Percentiles rank a stretch among this genome's conserved stretches.
These are phyloP conservation scores for Euryodendron excelsum DNA, from an alignment of 148 eudicot genomes.

Conservation along the genomic window DNA sequence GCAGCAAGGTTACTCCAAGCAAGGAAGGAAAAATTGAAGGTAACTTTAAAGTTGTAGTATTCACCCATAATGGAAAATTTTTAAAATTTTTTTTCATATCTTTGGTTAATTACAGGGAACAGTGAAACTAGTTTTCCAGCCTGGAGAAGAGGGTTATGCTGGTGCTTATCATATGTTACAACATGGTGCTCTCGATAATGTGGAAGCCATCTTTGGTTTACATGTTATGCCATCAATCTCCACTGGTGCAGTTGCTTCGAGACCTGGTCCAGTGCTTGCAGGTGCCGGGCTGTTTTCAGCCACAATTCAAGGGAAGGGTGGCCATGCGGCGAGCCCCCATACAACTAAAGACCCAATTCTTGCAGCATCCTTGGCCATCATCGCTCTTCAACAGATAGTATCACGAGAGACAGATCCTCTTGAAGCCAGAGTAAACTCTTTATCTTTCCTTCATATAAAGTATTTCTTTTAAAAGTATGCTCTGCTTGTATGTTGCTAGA, in stretches of 20 bases:
- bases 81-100: background rate
- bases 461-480: background rate
- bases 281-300: constrained; percentile 33
- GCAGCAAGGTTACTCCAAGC: constrained; percentile 50
- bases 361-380: constrained; percentile 27
- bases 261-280: constrained; percentile 32
- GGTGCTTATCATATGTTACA: constrained; percentile 46
- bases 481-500: background rate
- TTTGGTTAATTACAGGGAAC: constrained; percentile 30
- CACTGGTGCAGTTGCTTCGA: constrained; percentile 24
- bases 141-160: constrained; percentile 44
- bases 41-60: background rate
- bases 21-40: constrained; percentile 34
- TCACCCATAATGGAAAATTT: background rate
- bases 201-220: constrained; percentile 39
- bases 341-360: constrained; percentile 23
- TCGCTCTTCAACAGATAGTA: constrained; percentile 35
- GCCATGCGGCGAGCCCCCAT: constrained; percentile 15
- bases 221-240: constrained; percentile 24
- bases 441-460: background rate
- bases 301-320: constrained; percentile 21
- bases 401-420: constrained; percentile 40
- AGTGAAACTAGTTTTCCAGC: constrained; percentile 41
- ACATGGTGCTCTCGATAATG: constrained; percentile 33
- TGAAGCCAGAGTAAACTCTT: constrained; percentile 16